These are phyloP conservation scores for Cladosporium velox DNA, from an alignment of 2,329 filamentous ascomycete species.

Conservation along the genomic window DNA sequence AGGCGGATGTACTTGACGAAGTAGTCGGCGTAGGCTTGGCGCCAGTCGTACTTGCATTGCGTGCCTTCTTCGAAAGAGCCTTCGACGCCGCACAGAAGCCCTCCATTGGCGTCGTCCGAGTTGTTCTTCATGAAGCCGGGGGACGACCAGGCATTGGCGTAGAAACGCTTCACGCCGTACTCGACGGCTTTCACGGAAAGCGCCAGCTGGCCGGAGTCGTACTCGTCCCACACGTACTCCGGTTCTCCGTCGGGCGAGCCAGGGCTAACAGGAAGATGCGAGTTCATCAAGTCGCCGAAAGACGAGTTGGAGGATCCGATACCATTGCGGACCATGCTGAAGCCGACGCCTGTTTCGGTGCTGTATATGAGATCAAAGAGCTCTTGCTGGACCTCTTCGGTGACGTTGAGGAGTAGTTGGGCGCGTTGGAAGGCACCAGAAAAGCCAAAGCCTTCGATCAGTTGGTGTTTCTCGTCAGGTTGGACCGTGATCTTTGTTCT, in stretches of 20 bases:
- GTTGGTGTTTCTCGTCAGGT: constrained; percentile 27
- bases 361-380: constrained; percentile 51
- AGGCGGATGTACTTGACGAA: constrained; percentile 51
- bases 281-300: constrained; percentile 35
- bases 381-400: constrained; percentile 41
- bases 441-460: constrained; percentile 52
- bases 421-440: constrained; percentile 47
- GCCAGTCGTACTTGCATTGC: constrained; percentile 41
- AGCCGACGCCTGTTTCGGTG: constrained; percentile 48
- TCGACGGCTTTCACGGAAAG: constrained; percentile 50
- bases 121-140: constrained; percentile 53
- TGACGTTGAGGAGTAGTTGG: constrained; percentile 3
- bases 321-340: constrained; percentile 53
- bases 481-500: constrained; percentile 27
- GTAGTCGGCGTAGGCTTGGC: constrained; percentile 52
- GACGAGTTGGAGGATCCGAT: constrained; percentile 40
- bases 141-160: constrained; percentile 53
- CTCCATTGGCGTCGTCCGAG: constrained; percentile 44
- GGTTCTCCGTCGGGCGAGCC: constrained; percentile 46
- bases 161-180: constrained; percentile 49
- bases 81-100: constrained; percentile 48
- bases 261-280: constrained; percentile 40
- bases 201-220: constrained; percentile 54
- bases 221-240: constrained; percentile 49
- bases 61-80: constrained; percentile 27